phyloP scores from a whole-genome alignment of 805 yeast species.

The Schizosaccharomyces octosporus region DNA sequence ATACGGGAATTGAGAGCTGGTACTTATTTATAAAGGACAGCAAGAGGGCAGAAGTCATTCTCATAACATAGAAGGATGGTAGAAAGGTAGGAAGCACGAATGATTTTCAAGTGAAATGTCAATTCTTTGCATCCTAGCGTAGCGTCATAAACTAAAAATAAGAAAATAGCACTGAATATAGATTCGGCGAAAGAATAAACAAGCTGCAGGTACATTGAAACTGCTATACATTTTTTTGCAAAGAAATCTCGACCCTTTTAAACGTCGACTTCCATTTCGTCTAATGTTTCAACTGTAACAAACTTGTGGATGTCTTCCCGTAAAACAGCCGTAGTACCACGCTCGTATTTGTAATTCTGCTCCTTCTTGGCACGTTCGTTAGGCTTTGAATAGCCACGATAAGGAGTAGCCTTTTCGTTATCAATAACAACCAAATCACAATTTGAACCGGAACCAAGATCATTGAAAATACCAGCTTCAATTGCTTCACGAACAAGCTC shows the following conservation, averaged over 20 bases:
- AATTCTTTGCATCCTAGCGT: too few species aligned
- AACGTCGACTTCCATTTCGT: constrained; percentile 1
- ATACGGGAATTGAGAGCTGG: too few species aligned
- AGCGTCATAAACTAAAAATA: too few species aligned
- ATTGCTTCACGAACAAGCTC: constrained; percentile 77
- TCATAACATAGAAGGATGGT: too few species aligned
- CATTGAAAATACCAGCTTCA: constrained; percentile 96
- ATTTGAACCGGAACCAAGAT: constrained; percentile 93
- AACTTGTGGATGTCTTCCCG: constrained; percentile 39
- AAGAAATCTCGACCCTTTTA: not conserved
- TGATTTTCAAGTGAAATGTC: too few species aligned
- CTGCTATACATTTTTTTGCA: too few species aligned
- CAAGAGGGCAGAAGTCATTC: too few species aligned
- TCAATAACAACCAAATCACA: constrained; percentile 96
- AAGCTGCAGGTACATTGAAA: too few species aligned
- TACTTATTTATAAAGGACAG: too few species aligned
- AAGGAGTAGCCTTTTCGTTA: constrained; percentile 49
- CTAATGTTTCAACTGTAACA: constrained; percentile 29
- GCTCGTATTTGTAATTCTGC: constrained; percentile 56
- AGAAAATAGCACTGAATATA: too few species aligned
- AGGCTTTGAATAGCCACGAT: constrained; percentile 76
- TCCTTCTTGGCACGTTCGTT: constrained; percentile 66
- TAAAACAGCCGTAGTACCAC: constrained; percentile 85
- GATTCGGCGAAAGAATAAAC: too few species aligned
- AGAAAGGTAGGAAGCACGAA: too few species aligned